These are phyloP conservation scores for Cyamopsis tetragonoloba DNA, from an alignment of 306 rosid genomes.

Conservation along the genomic window DNA sequence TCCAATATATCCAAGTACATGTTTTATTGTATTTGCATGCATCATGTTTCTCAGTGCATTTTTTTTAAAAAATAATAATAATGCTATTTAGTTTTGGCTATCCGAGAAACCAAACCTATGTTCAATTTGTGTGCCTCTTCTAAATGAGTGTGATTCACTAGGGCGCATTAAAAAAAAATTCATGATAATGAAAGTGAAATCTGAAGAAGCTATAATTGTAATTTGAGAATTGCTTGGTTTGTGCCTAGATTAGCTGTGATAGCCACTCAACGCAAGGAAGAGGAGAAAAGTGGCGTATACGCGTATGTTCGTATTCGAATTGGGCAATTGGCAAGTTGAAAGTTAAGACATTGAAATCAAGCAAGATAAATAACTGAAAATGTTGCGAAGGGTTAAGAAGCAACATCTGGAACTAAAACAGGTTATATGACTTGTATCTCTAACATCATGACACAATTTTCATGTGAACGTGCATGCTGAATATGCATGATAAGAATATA, in stretches of 20 bases:
- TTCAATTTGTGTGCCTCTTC: not conserved
- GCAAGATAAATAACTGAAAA: not conserved
- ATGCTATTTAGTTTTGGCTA: not conserved
- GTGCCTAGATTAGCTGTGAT: not conserved
- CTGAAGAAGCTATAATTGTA: not conserved
- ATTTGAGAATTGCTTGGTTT: not conserved
- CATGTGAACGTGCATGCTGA: not conserved
- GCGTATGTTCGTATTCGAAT: no score
- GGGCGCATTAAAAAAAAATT: not conserved
- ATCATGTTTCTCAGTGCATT: not conserved
- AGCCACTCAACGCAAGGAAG: not conserved
- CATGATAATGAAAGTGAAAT: not conserved
- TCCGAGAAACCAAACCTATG: not conserved
- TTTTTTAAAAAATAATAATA: no score
- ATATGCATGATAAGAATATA: constrained; percentile 6
- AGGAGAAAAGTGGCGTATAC: not conserved
- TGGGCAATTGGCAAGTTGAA: not conserved
- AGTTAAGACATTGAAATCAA: not conserved
- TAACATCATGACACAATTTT: not conserved
- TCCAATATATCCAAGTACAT: not conserved
- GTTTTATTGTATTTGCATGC: not conserved
- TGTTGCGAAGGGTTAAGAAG: not conserved
- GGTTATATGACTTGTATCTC: not conserved
- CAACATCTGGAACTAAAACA: not conserved
- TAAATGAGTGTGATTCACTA: not conserved